phyloP scores from a whole-genome alignment of 768 basidiomycete species.

The Panus rudis region DNA sequence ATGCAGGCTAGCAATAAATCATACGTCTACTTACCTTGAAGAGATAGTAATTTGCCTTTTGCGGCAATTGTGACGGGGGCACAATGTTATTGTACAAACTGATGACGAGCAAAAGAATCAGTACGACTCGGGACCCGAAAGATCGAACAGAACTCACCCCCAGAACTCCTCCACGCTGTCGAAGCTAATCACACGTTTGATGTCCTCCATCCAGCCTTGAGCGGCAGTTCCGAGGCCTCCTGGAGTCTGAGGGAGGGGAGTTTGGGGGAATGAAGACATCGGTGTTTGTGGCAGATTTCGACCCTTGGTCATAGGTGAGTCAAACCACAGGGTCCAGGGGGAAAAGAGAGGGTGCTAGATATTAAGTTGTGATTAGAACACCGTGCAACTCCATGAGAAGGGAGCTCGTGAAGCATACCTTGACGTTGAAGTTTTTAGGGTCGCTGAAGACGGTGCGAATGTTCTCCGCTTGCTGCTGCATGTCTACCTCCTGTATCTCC shows the following conservation, averaged over 20 bases:
- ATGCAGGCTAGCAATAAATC: not conserved
- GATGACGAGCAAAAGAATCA: slow-evolving; percentile 11
- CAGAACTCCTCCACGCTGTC: slow-evolving; percentile 99
- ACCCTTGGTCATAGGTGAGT: slow-evolving; percentile 87
- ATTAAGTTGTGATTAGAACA: not conserved
- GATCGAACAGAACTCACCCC: slow-evolving; percentile 57
- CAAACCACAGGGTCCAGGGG: slow-evolving; percentile 97
- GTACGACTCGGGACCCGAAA: not conserved
- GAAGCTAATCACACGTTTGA: slow-evolving; percentile 92
- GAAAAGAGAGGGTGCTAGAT: slow-evolving; percentile 87
- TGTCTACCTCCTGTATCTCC: slow-evolving; percentile 82
- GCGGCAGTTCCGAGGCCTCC: slow-evolving; percentile 53
- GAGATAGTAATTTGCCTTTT: slow-evolving; percentile 98
- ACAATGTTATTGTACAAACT: slow-evolving; percentile 97
- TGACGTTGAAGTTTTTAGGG: slow-evolving; percentile 92
- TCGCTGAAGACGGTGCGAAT: slow-evolving; percentile 93
- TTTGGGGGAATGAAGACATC: slow-evolving; percentile 67
- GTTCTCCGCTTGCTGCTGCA: slow-evolving; percentile 74
- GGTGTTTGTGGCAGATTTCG: slow-evolving; percentile 85
- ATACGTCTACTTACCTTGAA: slow-evolving; percentile 72
- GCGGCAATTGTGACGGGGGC: slow-evolving; percentile 85
- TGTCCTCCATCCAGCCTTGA: slow-evolving; percentile 97
- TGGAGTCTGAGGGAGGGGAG: slow-evolving; percentile 68
- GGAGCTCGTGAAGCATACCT: slow-evolving; percentile 42
- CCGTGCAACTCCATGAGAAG: not conserved